Evolutionary conservation across 2,329 filamentous ascomycete genomes (phyloP), one percentile per base, ranked within the genome.

Genomic region (Phialophora tarda): DNA sequence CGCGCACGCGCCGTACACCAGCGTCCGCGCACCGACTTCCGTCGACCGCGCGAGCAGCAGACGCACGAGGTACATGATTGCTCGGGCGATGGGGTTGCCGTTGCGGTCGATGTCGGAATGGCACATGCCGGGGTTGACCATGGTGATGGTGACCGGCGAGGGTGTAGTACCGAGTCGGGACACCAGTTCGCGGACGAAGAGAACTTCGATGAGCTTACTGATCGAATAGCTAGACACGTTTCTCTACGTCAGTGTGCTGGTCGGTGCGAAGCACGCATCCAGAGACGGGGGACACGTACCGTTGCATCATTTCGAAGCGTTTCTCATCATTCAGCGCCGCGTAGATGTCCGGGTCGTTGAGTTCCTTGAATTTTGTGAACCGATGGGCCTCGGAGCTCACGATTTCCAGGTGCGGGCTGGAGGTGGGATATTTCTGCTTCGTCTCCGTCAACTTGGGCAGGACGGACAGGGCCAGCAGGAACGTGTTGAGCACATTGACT

Each of bases 401-500:
- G 34, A 75, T 66, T 10, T 66, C 65, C 34, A 74, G 60, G 30
- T 71, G 69, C 11, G 73, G 67, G 14, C 50, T 63, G 21, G 63
- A 61, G 12, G 64, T 60, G 44, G 65, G 59, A 38, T 59, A 64
- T 12, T 66, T 54, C 17, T 62, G 41, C 24, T 73, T 70, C 1
- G 72, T 69, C 26, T 70, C 64, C 10, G 64, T 60, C 26, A 75
- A 66, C 44, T 71, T 63, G 3, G 74, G 72, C 2, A 75, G 51
- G 6, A 75, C 30, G 0, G 70, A 64, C 10, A 75, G 56, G 0
- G 71, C 70, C 2, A 76, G 62, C 3, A 76, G 67, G 6, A 72
- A 67, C 0, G 73, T 76, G 63, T 68, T 69, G 34, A 76, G 48
- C 24, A 71, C 74, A 38, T 76, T 75, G 51, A 74, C 70, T 32